Conservation (phyloP, 805 yeast genomes). For the Metschnikowia lachancei region DNA sequence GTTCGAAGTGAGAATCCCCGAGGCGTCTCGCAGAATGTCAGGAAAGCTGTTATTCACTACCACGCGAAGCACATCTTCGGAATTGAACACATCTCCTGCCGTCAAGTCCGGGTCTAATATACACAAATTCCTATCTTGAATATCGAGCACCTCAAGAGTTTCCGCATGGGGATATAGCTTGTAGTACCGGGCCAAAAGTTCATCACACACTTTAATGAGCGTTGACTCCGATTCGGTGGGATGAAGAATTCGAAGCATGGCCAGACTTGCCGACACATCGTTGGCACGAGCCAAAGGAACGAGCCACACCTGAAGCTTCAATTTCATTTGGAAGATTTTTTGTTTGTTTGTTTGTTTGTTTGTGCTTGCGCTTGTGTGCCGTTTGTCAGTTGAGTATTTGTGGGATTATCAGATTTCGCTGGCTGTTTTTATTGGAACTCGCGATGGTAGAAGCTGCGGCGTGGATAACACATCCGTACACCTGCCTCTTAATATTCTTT, state of each 20-base stretch:
- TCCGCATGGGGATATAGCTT: conserved; percentile 66
- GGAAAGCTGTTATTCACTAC: conserved; percentile 29
- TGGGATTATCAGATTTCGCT: neutral
- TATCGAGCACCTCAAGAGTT: conserved; percentile 50
- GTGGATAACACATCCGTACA: neutral
- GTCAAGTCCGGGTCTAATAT: conserved; percentile 78
- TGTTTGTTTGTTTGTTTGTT: too few relatives aligned
- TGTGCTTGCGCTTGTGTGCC: neutral
- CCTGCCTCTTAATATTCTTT: too few relatives aligned
- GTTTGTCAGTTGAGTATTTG: neutral
- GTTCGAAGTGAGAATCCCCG: conserved; percentile 4
- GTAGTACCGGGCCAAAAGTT: conserved; percentile 52
- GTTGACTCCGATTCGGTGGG: conserved; percentile 50
- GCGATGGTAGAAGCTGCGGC: neutral
- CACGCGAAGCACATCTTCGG: conserved; percentile 36
- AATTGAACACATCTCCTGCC: conserved; percentile 59
- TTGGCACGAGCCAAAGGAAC: conserved; percentile 27
- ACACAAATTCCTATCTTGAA: conserved; percentile 67
- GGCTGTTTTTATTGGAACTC: neutral
- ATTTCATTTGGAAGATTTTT: conserved; percentile 18
- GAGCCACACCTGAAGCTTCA: conserved; percentile 37
- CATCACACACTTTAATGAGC: conserved; percentile 50
- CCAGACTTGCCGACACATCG: conserved; percentile 19
- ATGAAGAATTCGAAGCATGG: conserved; percentile 55
- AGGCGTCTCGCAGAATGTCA: conserved; percentile 7